phyloP scores from a whole-genome alignment of 2,329 filamentous ascomycete genomes.

The Venturia carpophila region DNA sequence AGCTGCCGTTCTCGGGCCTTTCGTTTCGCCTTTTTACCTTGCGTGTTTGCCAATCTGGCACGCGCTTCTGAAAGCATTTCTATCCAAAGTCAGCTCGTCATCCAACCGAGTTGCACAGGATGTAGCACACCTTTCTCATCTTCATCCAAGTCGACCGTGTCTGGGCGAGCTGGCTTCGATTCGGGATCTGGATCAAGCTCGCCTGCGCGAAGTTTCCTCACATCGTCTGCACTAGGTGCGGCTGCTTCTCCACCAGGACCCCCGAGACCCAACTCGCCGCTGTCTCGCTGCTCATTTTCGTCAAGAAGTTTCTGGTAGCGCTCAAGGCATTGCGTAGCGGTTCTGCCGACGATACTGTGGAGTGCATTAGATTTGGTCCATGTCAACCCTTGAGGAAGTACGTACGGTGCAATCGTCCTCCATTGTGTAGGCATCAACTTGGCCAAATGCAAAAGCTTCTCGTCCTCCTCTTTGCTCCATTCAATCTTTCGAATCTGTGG shows the following conservation, averaged over 20 bases:
- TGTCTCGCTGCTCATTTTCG: conserved; percentile 85
- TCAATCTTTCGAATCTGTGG: conserved; percentile 97
- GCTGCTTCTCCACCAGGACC: conserved; percentile 83
- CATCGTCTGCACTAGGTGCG: conserved; percentile 68
- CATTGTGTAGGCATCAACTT: conserved; percentile 99
- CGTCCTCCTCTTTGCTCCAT: conserved; percentile 98
- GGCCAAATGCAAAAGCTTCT: conserved; percentile 90
- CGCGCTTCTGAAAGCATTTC: conserved; percentile 98
- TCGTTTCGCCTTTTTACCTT: conserved; percentile 97
- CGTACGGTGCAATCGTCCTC: conserved; percentile 71
- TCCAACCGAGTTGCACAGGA: neutral
- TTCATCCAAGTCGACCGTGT: conserved; percentile 96
- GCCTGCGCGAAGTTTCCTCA: conserved; percentile 77
- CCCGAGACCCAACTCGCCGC: conserved; percentile 72
- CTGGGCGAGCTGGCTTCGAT: conserved; percentile 87
- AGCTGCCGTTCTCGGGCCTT: conserved; percentile 94
- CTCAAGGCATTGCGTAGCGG: conserved; percentile 93
- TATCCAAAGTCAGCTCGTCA: neutral
- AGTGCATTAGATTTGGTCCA: conserved; percentile 37
- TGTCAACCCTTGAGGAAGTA: neutral
- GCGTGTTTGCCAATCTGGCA: conserved; percentile 91
- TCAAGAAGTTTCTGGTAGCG: conserved; percentile 94
- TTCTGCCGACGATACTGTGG: conserved; percentile 72
- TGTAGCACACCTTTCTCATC: conserved; percentile 63
- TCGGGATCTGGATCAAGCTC: conserved; percentile 97